Evolutionary conservation across 192 early-diverging fungal genomes (phyloP).

Genomic region (Linnemannia schmuckeri): DNA sequence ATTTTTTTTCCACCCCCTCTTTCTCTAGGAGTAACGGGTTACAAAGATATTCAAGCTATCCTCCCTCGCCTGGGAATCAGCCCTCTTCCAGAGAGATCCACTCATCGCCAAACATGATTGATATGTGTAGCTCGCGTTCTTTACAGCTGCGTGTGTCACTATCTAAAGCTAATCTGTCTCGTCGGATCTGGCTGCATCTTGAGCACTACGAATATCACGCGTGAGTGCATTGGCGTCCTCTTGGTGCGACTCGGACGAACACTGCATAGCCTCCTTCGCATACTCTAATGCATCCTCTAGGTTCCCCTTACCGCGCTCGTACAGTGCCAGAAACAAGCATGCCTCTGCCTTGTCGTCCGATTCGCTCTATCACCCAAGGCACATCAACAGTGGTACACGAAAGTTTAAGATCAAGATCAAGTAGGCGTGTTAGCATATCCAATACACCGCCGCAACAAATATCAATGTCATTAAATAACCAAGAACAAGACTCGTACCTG

Average conservation of each 20-base stretch:
- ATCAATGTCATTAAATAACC: not conserved
- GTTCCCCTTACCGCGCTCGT: slow-evolving; percentile 49
- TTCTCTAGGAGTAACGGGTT: not conserved
- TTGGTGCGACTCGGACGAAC: slow-evolving; percentile 45
- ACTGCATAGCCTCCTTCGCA: slow-evolving; percentile 43
- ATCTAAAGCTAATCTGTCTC: slow-evolving; percentile 13
- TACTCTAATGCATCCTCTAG: slow-evolving; percentile 45
- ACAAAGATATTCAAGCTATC: not conserved
- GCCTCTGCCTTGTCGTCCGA: slow-evolving; percentile 56
- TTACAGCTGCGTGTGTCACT: not conserved
- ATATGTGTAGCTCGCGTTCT: not conserved
- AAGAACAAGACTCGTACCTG: slow-evolving; percentile 21
- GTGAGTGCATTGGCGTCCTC: slow-evolving; percentile 56
- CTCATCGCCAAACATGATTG: not conserved
- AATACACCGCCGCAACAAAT: not conserved
- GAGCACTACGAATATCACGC: slow-evolving; percentile 45
- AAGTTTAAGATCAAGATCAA: not conserved
- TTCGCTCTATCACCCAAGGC: slow-evolving; percentile 33
- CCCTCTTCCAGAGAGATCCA: not conserved
- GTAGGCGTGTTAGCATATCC: not conserved
- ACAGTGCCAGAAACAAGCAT: slow-evolving; percentile 53
- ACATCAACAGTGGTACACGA: slow-evolving; percentile 18
- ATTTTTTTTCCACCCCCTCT: not conserved
- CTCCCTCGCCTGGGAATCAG: not conserved
- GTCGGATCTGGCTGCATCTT: slow-evolving; percentile 11